Conservation (phyloP, 139 green algal species). For the Chlamydomonas applanata region DNA sequence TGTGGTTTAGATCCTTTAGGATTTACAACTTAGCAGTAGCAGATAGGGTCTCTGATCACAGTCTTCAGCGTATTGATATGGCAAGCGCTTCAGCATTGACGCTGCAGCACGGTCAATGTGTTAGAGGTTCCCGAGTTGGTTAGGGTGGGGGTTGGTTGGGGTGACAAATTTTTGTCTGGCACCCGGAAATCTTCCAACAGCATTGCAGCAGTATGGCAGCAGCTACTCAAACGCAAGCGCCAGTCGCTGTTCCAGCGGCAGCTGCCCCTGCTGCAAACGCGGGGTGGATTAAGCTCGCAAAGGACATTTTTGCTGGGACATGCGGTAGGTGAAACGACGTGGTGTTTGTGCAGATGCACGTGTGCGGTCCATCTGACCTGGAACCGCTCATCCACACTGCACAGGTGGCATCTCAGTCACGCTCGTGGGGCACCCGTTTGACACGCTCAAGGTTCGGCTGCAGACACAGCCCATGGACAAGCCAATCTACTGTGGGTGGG, state of each 20-base stretch:
- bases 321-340: slow-evolving; percentile 36
- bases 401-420: slow-evolving; percentile 90
- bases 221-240: neutral
- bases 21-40: neutral
- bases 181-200: too few species aligned
- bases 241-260: neutral
- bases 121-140: neutral
- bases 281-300: slow-evolving; percentile 45
- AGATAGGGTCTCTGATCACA: neutral
- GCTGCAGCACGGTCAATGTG: too few species aligned
- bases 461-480: slow-evolving; percentile 86
- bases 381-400: slow-evolving; percentile 1
- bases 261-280: neutral
- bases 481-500: slow-evolving; percentile 83
- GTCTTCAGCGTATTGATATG: too few species aligned
- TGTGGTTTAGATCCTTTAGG: neutral
- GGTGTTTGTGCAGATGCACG: neutral
- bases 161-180: neutral
- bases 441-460: slow-evolving; percentile 91
- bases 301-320: slow-evolving; percentile 78
- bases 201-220: neutral
- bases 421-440: slow-evolving; percentile 85
- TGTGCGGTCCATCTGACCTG: neutral
- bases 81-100: too few species aligned
- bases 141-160: too few species aligned